Evolutionary conservation across 2,329 filamentous ascomycete genomes (phyloP), one percentile per base, ranked within the genome.

Genomic region (Pseudogymnoascus sp.): DNA sequence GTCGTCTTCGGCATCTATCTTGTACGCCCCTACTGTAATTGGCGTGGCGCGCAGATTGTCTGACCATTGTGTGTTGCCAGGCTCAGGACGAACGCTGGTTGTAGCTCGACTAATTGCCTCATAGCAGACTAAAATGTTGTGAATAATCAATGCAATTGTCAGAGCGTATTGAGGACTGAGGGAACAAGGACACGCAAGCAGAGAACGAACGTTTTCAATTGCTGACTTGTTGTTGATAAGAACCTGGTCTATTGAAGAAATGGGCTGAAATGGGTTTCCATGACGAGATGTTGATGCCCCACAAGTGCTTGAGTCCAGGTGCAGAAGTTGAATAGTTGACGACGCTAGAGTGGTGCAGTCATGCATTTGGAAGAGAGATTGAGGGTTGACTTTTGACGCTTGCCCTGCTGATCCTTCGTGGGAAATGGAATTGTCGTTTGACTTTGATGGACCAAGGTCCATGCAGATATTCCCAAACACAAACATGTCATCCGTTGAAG

Each of bases 201-300:
- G 29, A 55, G 48, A 55, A 55, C 29, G 48, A 5, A 33, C 48
- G 13, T 55, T 55, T 21, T 55, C 48, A 55, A 55, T 55, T 55
- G 48, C 48, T 8, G 48, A 55, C 29, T 17, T 55, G 48, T 55
- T 55, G 48, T 55, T 55, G 29, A 55, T 55, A 9, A 55, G 48
- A 35, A 55, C 48, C 13, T 55, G 48, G 10, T 55, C 48, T 55
- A 55, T 55, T 29, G 48, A 55, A 55, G 48, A 33, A 55, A 55
- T 55, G 9, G 48, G 48, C 4, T 55, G 48, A 33, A 33, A 21
- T 13, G 15, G 10, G 13, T 55, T 55, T 55, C 15, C 29, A 5
- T 33, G n/a, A 7, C 8, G n/a, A 13, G 48, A 21, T n/a, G 29
- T 29, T 33, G 48, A 55, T 5, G 13, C 44, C 9, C 29, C 48